Conservation (phyloP, 805 yeast genomes). For the Candida namnaoensis region DNA sequence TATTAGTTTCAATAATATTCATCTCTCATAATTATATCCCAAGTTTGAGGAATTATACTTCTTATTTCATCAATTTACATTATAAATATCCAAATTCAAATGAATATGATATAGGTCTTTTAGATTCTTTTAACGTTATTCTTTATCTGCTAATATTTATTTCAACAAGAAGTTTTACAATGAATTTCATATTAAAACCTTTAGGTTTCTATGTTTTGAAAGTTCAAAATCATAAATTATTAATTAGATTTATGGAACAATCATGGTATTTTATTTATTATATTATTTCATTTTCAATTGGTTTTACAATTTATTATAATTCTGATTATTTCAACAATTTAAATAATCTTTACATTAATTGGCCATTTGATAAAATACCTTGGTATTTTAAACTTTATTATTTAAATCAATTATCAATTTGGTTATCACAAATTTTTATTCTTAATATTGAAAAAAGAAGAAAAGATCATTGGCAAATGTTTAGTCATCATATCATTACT, state of each 20-base stretch:
- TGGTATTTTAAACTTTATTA: constrained; percentile 57
- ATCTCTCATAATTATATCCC: neutral
- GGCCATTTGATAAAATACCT: constrained; percentile 67
- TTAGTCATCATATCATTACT: constrained; percentile 82
- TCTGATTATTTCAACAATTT: constrained; percentile 54
- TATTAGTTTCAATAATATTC: constrained; percentile 6
- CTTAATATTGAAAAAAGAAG: constrained; percentile 71
- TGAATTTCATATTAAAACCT: constrained; percentile 51
- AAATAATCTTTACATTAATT: constrained; percentile 50
- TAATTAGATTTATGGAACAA: constrained; percentile 76
- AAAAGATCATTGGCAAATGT: constrained; percentile 82
- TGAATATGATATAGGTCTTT: constrained; percentile 43
- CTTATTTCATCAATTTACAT: constrained; percentile 33
- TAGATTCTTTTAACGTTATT: constrained; percentile 46
- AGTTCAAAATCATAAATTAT: constrained; percentile 40
- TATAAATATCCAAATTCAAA: constrained; percentile 20
- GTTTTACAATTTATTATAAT: constrained; percentile 44
- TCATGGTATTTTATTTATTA: constrained; percentile 69
- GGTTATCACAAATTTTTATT: constrained; percentile 76
- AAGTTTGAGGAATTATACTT: constrained; percentile 8
- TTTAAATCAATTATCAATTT: constrained; percentile 60
- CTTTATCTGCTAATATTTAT: constrained; percentile 48
- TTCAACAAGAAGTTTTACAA: constrained; percentile 49
- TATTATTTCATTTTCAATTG: constrained; percentile 42
- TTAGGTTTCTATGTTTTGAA: constrained; percentile 33